phyloP scores from a whole-genome alignment of 306 rosid genomes.

The Aeschynomene evenia region DNA sequence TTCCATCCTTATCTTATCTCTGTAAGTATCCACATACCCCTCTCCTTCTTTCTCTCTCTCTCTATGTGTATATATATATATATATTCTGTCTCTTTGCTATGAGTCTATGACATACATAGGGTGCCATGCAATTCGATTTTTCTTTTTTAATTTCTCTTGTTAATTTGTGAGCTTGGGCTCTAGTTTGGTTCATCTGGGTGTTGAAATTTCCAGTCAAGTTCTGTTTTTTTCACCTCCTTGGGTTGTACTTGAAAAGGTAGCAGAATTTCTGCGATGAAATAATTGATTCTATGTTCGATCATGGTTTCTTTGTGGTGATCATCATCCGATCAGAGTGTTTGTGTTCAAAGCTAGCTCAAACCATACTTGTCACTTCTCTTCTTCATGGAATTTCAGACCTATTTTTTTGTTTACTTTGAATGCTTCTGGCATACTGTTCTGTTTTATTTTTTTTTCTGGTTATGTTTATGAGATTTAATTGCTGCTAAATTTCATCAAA shows the following conservation, averaged over 20 bases:
- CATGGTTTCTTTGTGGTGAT: not conserved
- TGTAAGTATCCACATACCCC: constrained; percentile 7
- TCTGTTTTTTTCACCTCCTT: not conserved
- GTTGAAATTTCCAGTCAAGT: not conserved
- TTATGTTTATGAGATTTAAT: not conserved
- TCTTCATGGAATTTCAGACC: not conserved
- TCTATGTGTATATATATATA: not conserved
- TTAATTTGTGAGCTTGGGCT: not conserved
- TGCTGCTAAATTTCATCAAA: not conserved
- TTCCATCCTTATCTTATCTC: not conserved
- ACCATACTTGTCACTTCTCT: not conserved
- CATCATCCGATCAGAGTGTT: not conserved
- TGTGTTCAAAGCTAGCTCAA: not conserved
- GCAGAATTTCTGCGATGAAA: not conserved
- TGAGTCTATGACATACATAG: not conserved
- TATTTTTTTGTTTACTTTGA: not conserved
- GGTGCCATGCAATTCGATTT: not conserved
- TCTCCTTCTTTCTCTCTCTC: not conserved
- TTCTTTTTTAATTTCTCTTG: not conserved
- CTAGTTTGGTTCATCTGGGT: constrained; percentile 7
- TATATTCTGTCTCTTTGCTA: not conserved
- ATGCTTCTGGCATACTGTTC: not conserved
- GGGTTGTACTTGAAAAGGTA: not conserved
- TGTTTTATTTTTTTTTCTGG: not conserved
- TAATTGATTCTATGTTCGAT: not conserved